Conservation (phyloP, 441 rosid species). For the Syzygium malaccense region DNA sequence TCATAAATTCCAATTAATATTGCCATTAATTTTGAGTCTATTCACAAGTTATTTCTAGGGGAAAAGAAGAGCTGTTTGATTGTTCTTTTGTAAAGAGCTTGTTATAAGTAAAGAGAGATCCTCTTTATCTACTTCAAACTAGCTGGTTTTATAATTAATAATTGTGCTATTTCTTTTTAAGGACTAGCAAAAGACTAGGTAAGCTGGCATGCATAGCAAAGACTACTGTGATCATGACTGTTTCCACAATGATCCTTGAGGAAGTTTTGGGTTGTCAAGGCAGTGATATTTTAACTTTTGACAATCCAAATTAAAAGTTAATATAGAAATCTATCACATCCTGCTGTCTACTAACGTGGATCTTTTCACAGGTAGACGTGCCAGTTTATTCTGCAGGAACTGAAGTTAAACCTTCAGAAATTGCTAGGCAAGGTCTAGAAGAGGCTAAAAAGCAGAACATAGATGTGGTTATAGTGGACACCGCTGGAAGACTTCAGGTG, state of each 20-base stretch:
- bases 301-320: not conserved
- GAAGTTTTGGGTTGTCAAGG: not conserved
- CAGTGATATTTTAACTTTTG: not conserved
- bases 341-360: slow-evolving; percentile 15
- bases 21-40: not conserved
- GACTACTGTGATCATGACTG: not conserved
- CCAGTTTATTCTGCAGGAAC: slow-evolving; percentile 91
- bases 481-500: slow-evolving; percentile 99
- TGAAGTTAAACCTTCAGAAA: slow-evolving; percentile 79
- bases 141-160: not conserved
- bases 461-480: slow-evolving; percentile 89
- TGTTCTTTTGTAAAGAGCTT: not conserved
- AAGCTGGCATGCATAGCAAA: not conserved
- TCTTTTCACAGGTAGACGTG: slow-evolving; percentile 73
- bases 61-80: not conserved
- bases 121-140: not conserved
- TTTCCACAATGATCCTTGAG: not conserved
- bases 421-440: slow-evolving; percentile 80
- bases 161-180: not conserved
- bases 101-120: not conserved
- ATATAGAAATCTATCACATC: not conserved
- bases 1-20: not conserved
- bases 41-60: not conserved
- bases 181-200: not conserved
- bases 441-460: slow-evolving; percentile 81